Base-by-base conservation (phyloP, 2,329 filamentous ascomycete genomes). In the Aotearoamyces nothofagi region DNA sequence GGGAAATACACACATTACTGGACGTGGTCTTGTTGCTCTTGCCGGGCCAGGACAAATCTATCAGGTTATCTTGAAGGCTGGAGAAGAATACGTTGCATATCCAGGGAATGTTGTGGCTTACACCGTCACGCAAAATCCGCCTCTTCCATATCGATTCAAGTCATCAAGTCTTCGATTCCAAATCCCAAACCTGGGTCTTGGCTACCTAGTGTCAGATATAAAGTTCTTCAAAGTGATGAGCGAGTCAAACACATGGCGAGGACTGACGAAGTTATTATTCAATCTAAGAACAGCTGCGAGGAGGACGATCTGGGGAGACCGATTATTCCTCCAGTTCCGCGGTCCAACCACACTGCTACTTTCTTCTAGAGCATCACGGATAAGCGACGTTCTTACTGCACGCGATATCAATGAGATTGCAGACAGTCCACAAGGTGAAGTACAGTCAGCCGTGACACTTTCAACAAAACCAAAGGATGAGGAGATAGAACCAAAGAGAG, bases 31-130 rank as follows among this genome's bases (percentile, higher is more conserved):
- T 13, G 68, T 86, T 1, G 87, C 84, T 2, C 61, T 98, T 10
- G 74, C 79, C 6, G 84, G 86, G 5, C 80, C 78, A 12, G 90
- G 90, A 0, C 83, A 94, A 47, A 73, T 93, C 35, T 93, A 94
- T 51, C 78, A 90, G 42, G 63, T 98, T 17, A 75, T 72, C 2
- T 57, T 98, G 29, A 74, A 71, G 34, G 71, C 77, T 15, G 84
- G 80, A 11, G 90, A 98, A 50, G 79, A 90, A 51, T 87, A 94
- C 42, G 74, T 92, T 30, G 82, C 81, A 3, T 86, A 96, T 51
- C 87, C 90, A 4, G 79, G 79, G 41, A 84, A 93, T 50, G 75
- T 98, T 3, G 73, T 96, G 9, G 90, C 90, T 13, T 98, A 98
- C 56, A 77, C 78, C 3, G 66, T 90, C 27, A 75, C 71, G 29